Base-by-base conservation (phyloP, 1,139 yeast species). In the Nakaseomyces bracarensis region DNA sequence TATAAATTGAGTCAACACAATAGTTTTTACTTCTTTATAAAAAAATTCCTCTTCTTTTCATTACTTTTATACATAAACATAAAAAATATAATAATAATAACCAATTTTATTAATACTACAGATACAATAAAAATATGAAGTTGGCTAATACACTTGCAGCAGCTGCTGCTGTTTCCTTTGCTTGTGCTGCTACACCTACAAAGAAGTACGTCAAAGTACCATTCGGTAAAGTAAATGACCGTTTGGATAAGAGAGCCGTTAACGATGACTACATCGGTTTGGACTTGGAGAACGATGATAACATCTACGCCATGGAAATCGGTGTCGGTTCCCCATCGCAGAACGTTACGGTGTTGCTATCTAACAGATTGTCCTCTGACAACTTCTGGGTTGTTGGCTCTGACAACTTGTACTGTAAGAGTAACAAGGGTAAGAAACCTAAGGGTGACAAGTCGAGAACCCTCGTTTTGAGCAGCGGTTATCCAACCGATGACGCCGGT, bases 341-440 rank as follows among this genome's bases (percentile, higher is more conserved):
- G 50, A 57, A 66, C 8, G 70, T 79, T 25, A 65, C 66, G 6
- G 30, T 27, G 30, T 77, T 78, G 1, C 64, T 78, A 48, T 60
- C 82, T 16, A 89, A 82, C 54, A 81, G 89, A 4, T 89, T 87
- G 1, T 78, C 85, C 1, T 70, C 83, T 4, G 87, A 81, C 57
- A 18, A 27, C 18, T 62, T 81, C 46, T 82, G 89, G 89, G 75
- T 80, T 15, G 49, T 52, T 19, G 54, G 57, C 9, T 43, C 53
- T 7, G 39, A 49, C 13, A 55, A 55, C 39, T 55, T 57, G 4
- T 49, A 46, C 27, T 53, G 58, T 48, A 53, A 37, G 20, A 40
- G 25, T 16, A 60, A 44, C 34, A 5, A 19, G 22, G 34, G 34
- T 19, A 30, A 30, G 34, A 30, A 30, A 14, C 34, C 34, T 11